Conservation (phyloP, 371 early-diverging fungal genomes). For the Mortierella sp. region DNA sequence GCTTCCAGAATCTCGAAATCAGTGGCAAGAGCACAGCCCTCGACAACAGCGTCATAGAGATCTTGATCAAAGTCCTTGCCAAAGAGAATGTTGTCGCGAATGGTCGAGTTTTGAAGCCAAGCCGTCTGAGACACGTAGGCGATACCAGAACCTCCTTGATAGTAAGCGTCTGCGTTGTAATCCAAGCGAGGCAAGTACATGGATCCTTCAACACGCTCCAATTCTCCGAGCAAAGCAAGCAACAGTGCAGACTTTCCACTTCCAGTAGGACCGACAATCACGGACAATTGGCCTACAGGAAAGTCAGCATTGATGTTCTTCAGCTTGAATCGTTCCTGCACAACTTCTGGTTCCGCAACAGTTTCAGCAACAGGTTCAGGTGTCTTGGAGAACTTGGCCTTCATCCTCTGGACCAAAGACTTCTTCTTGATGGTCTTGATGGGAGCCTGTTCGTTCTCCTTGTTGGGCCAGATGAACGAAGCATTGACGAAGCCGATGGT, state of each 20-base stretch:
- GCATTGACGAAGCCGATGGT: constrained; percentile 64
- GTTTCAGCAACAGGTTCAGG: constrained; percentile 10
- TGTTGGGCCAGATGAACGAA: constrained; percentile 61
- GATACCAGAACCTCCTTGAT: constrained; percentile 57
- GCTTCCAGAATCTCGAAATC: constrained; percentile 84
- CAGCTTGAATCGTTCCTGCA: constrained; percentile 55
- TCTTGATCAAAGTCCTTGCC: constrained; percentile 73
- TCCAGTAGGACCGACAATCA: constrained; percentile 84
- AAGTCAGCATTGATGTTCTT: constrained; percentile 68
- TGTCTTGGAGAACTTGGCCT: constrained; percentile 22
- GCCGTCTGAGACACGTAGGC: constrained; percentile 88
- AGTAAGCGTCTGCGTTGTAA: constrained; percentile 16
- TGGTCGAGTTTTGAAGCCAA: constrained; percentile 88
- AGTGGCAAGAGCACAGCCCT: constrained; percentile 68
- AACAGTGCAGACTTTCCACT: constrained; percentile 84
- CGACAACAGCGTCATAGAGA: constrained; percentile 74
- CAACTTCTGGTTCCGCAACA: constrained; percentile 22
- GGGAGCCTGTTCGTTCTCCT: constrained; percentile 25
- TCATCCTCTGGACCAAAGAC: constrained; percentile 32
- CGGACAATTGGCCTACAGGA: constrained; percentile 71
- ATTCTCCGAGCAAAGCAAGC: constrained; percentile 69
- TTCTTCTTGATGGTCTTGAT: constrained; percentile 25
- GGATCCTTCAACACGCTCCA: constrained; percentile 56
- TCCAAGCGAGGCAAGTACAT: constrained; percentile 61
- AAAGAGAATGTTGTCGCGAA: constrained; percentile 88